A percentile compares a stretch with the other conserved stretches of the same genome.
Conservation (phyloP, 2,329 filamentous ascomycete species). For the Penicillium polonicum region DNA sequence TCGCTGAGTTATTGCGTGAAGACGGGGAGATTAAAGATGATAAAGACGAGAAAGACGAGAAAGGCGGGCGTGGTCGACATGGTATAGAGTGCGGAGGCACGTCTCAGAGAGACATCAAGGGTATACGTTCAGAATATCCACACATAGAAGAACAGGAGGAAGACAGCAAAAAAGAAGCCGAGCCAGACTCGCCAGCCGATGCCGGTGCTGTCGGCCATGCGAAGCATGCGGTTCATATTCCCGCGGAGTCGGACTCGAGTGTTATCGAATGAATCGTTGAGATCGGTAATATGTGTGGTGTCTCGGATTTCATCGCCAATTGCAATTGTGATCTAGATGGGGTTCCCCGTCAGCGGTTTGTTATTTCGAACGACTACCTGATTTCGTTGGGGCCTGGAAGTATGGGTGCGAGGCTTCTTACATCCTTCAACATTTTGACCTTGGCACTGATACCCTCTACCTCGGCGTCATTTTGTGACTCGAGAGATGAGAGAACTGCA, state of each 20-base stretch:
- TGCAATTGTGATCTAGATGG: conserved; percentile 72
- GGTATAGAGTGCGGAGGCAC: neutral
- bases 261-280: conserved; percentile 91
- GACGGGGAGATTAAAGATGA: conserved; percentile 3
- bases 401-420: conserved; percentile 47
- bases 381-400: neutral
- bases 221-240: conserved; percentile 95
- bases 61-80: neutral
- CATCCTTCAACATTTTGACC: conserved; percentile 84
- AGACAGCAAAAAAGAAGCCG: conserved; percentile 79
- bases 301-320: conserved; percentile 96
- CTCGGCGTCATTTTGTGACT: conserved; percentile 91
- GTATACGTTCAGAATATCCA: conserved; percentile 69
- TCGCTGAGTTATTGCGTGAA: neutral
- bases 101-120: conserved; percentile 6
- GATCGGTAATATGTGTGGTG: conserved; percentile 81
- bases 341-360: conserved; percentile 9
- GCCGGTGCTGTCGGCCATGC: conserved; percentile 94
- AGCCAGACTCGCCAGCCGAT: conserved; percentile 95
- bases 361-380: neutral
- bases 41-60: neutral
- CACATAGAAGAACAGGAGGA: conserved; percentile 83
- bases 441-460: conserved; percentile 89
- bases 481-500: conserved; percentile 85
- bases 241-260: conserved; percentile 77